phyloP scores from a whole-genome alignment of 2,329 filamentous ascomycete genomes.

The Proliferodiscus dingleyae region DNA sequence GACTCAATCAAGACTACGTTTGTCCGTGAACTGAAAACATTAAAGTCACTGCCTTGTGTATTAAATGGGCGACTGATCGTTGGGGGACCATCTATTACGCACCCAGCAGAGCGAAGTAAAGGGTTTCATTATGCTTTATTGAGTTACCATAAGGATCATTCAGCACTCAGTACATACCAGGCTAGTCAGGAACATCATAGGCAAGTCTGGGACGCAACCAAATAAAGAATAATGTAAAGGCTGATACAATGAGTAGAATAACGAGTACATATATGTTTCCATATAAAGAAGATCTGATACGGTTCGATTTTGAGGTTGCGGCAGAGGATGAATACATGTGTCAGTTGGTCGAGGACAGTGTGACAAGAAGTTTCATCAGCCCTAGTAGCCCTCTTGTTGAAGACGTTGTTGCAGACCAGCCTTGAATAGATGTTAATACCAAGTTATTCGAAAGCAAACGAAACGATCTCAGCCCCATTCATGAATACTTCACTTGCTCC shows the following conservation, averaged over 20 bases:
- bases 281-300: conserved; percentile 18
- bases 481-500: too few species aligned
- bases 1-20: conserved; percentile 14
- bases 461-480: too few species aligned
- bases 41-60: conserved; percentile 17
- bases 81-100: conserved; percentile 18
- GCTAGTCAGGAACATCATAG: conserved; percentile 17
- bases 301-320: conserved; percentile 22
- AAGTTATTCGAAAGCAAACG: too few species aligned
- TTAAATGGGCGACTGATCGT: conserved; percentile 17
- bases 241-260: conserved; percentile 10
- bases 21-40: conserved; percentile 12
- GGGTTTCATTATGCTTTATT: conserved; percentile 21
- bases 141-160: conserved; percentile 18
- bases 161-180: conserved; percentile 19
- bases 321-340: conserved; percentile 16
- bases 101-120: conserved; percentile 18
- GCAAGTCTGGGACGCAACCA: conserved; percentile 7
- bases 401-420: too few species aligned
- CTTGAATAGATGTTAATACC: too few species aligned
- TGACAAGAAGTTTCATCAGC: neutral
- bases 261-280: conserved; percentile 18
- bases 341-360: neutral
- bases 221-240: neutral
- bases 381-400: too few species aligned